A percentile compares a stretch with the other conserved stretches of the same genome.
These are phyloP conservation scores for Suhomyces atakaporum DNA, from an alignment of 1,139 yeast genomes.

Conservation along the genomic window DNA sequence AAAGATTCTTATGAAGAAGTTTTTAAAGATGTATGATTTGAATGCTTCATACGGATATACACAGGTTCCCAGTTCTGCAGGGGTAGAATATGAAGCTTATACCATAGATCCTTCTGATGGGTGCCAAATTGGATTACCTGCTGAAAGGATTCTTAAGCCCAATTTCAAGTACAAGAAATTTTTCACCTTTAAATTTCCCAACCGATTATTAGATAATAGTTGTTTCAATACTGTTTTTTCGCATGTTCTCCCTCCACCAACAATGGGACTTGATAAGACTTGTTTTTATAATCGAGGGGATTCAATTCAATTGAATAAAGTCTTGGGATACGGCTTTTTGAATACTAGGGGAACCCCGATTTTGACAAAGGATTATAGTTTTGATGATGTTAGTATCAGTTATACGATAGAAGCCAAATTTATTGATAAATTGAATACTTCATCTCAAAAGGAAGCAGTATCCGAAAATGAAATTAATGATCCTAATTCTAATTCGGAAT, in stretches of 20 bases:
- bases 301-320: slow-evolving; percentile 40
- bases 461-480: slow-evolving; percentile 44
- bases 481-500: slow-evolving; percentile 34
- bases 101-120: slow-evolving; percentile 50
- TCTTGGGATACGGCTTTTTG: slow-evolving; percentile 47
- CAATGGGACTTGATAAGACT: slow-evolving; percentile 58
- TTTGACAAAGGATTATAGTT: slow-evolving; percentile 42
- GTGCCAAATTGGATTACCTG: slow-evolving; percentile 51
- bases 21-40: slow-evolving; percentile 50
- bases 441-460: slow-evolving; percentile 29
- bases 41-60: slow-evolving; percentile 49
- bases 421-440: slow-evolving; percentile 37
- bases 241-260: slow-evolving; percentile 65
- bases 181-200: slow-evolving; percentile 66
- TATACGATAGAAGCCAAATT: slow-evolving; percentile 49
- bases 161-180: slow-evolving; percentile 57
- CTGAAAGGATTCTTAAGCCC: slow-evolving; percentile 53
- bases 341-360: slow-evolving; percentile 46
- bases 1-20: slow-evolving; percentile 43
- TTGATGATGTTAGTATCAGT: slow-evolving; percentile 44
- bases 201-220: slow-evolving; percentile 53
- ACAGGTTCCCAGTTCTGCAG: slow-evolving; percentile 50
- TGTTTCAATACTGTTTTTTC: slow-evolving; percentile 56
- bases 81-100: slow-evolving; percentile 49
- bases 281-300: slow-evolving; percentile 41